Conservation (phyloP, 495 filamentous ascomycete genomes). For the Massariosphaeria phaeospora region DNA sequence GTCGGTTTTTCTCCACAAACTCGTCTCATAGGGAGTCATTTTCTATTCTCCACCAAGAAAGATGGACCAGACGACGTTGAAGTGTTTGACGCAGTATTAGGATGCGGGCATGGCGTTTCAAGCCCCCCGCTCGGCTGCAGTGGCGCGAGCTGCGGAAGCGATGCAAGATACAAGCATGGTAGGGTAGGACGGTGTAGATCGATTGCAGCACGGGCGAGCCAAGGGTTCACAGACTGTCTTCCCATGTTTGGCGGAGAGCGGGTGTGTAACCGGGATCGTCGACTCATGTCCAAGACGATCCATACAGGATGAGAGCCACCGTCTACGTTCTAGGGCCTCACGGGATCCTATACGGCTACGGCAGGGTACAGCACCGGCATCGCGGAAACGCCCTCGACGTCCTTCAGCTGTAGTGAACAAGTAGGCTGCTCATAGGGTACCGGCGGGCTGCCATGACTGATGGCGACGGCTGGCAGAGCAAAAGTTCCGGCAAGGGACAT, state of each 20-base stretch:
- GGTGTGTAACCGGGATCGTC: slow-evolving; percentile 30
- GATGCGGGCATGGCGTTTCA: slow-evolving; percentile 30
- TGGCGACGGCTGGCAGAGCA: neutral
- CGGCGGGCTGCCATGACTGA: neutral
- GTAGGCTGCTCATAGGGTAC: slow-evolving; percentile 4
- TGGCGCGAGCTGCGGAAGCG: slow-evolving; percentile 29
- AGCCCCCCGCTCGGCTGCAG: slow-evolving; percentile 14
- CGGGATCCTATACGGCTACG: neutral
- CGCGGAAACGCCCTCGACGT: slow-evolving; percentile 11
- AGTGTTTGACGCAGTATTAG: slow-evolving; percentile 9
- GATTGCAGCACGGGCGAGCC: slow-evolving; percentile 24
- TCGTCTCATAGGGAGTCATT: too few relatives aligned
- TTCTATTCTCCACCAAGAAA: too few relatives aligned
- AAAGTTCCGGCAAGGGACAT: neutral
- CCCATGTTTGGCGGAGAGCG: slow-evolving; percentile 25
- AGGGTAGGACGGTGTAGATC: slow-evolving; percentile 25
- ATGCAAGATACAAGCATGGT: slow-evolving; percentile 32
- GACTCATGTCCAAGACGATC: neutral
- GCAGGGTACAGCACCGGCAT: slow-evolving; percentile 8
- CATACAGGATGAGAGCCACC: neutral
- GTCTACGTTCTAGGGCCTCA: neutral
- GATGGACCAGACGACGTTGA: neutral
- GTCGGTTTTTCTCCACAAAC: too few relatives aligned
- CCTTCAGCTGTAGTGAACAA: slow-evolving; percentile 9
- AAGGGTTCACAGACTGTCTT: slow-evolving; percentile 22